A percentile compares a stretch with the other conserved stretches of the same genome.
Evolutionary conservation across 495 filamentous ascomycete genomes (phyloP).

Genomic region (Cercophora samala): DNA sequence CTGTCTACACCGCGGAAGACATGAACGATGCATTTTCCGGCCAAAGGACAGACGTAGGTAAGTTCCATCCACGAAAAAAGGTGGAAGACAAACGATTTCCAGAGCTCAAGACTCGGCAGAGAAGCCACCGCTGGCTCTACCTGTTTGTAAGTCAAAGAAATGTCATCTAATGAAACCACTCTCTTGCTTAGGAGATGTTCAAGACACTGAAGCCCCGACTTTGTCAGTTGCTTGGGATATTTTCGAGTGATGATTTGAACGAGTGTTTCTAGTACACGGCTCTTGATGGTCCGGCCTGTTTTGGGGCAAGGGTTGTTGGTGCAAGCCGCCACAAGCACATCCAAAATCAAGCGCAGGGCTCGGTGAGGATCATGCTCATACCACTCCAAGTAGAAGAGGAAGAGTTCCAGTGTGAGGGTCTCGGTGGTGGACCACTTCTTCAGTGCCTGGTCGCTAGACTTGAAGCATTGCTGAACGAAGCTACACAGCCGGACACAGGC

Average conservation of each 20-base stretch:
- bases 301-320: slow-evolving; percentile 45
- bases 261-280: slow-evolving; percentile 40
- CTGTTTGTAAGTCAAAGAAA: slow-evolving; percentile 36
- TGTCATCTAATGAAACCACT: slow-evolving; percentile 41
- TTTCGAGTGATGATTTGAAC: slow-evolving; percentile 50
- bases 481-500: slow-evolving; percentile 53
- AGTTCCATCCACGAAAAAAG: slow-evolving; percentile 61
- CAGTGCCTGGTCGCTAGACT: slow-evolving; percentile 40
- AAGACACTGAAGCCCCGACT: slow-evolving; percentile 59
- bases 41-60: slow-evolving; percentile 59
- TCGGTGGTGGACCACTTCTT: slow-evolving; percentile 48
- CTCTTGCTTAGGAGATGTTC: slow-evolving; percentile 57
- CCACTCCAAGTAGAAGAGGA: slow-evolving; percentile 68
- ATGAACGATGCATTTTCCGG: slow-evolving; percentile 61
- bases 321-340: slow-evolving; percentile 53
- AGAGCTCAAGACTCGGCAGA: slow-evolving; percentile 26
- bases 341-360: slow-evolving; percentile 69
- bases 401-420: slow-evolving; percentile 54
- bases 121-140: slow-evolving; percentile 28
- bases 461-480: slow-evolving; percentile 52
- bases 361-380: slow-evolving; percentile 71
- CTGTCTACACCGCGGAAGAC: slow-evolving; percentile 46
- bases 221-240: slow-evolving; percentile 54
- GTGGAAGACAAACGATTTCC: slow-evolving; percentile 45
- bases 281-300: slow-evolving; percentile 36